Evolutionary conservation across 1,139 yeast species (phyloP).

Genomic region (Geotrichum restrictum): DNA sequence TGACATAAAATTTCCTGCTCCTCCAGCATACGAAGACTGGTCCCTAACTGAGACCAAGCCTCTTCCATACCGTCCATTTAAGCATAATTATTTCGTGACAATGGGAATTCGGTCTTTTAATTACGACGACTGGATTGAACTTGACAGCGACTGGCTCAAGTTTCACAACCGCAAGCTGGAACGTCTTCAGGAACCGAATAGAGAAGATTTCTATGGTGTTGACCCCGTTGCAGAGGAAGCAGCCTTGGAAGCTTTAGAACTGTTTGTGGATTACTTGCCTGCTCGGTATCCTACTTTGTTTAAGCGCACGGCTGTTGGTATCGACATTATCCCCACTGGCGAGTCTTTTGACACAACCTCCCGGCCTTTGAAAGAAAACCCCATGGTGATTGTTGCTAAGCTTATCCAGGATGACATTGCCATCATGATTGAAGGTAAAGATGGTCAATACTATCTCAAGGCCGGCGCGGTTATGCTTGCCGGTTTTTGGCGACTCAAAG

Average conservation of each 20-base stretch:
- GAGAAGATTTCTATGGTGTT: slow-evolving; percentile 50
- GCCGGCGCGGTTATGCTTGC: slow-evolving; percentile 62
- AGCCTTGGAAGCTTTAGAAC: slow-evolving; percentile 54
- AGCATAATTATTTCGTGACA: slow-evolving; percentile 48
- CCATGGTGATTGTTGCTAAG: slow-evolving; percentile 54
- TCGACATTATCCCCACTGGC: slow-evolving; percentile 52
- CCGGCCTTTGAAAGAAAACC: slow-evolving; percentile 47
- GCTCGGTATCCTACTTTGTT: slow-evolving; percentile 57
- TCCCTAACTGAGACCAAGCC: slow-evolving; percentile 50
- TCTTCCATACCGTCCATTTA: slow-evolving; percentile 59
- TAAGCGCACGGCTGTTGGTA: slow-evolving; percentile 38
- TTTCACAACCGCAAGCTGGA: slow-evolving; percentile 52
- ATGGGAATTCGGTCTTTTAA: slow-evolving; percentile 40
- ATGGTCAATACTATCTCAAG: slow-evolving; percentile 54
- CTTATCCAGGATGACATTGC: slow-evolving; percentile 68
- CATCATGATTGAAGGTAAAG: slow-evolving; percentile 55
- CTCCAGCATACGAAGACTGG: slow-evolving; percentile 50
- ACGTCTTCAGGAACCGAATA: slow-evolving; percentile 45
- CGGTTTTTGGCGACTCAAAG: slow-evolving; percentile 53
- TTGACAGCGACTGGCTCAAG: slow-evolving; percentile 60
- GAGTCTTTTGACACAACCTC: slow-evolving; percentile 45
- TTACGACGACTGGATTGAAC: slow-evolving; percentile 58
- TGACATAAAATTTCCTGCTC: slow-evolving; percentile 48
- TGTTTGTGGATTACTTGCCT: slow-evolving; percentile 52
- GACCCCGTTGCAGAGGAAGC: slow-evolving; percentile 52